Evolutionary conservation across 2,329 filamentous ascomycete genomes (phyloP).

Genomic region (Pyrenophora teres): DNA sequence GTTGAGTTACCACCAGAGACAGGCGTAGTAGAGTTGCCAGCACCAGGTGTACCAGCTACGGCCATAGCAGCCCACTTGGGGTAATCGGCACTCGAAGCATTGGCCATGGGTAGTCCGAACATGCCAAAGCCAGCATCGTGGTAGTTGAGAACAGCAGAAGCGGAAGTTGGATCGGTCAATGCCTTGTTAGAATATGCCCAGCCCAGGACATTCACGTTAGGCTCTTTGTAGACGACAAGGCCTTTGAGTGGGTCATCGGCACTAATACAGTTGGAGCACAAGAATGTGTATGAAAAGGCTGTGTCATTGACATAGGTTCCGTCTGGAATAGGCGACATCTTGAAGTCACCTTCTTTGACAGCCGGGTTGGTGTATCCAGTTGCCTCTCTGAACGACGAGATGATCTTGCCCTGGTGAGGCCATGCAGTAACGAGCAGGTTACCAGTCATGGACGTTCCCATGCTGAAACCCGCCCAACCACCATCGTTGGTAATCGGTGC

Average conservation of each 20-base stretch:
- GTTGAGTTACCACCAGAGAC: slow-evolving; percentile 32
- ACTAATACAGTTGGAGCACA: slow-evolving; percentile 52
- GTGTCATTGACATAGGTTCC: slow-evolving; percentile 60
- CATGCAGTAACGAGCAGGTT: slow-evolving; percentile 60
- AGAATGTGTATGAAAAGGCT: slow-evolving; percentile 61
- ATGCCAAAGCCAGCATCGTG: slow-evolving; percentile 42
- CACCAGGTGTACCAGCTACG: slow-evolving; percentile 19
- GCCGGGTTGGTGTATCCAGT: slow-evolving; percentile 57
- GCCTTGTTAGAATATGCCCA: slow-evolving; percentile 38
- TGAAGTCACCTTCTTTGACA: slow-evolving; percentile 50
- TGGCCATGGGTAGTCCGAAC: slow-evolving; percentile 36
- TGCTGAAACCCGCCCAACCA: slow-evolving; percentile 58
- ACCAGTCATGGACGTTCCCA: slow-evolving; percentile 56
- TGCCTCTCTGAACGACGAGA: slow-evolving; percentile 54
- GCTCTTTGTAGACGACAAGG: slow-evolving; percentile 31
- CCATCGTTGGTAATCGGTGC: slow-evolving; percentile 51
- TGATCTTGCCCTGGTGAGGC: slow-evolving; percentile 55
- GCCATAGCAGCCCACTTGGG: slow-evolving; percentile 44
- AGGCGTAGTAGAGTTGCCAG: slow-evolving; percentile 35
- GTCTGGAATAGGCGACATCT: slow-evolving; percentile 54
- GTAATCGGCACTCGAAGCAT: slow-evolving; percentile 40
- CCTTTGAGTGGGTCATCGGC: slow-evolving; percentile 21
- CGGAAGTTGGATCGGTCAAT: slow-evolving; percentile 30
- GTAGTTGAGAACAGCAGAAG: slow-evolving; percentile 33
- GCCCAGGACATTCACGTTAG: slow-evolving; percentile 34